phyloP scores from a whole-genome alignment of 2,329 filamentous ascomycete species.

The Colletotrichum euphorbiae region DNA sequence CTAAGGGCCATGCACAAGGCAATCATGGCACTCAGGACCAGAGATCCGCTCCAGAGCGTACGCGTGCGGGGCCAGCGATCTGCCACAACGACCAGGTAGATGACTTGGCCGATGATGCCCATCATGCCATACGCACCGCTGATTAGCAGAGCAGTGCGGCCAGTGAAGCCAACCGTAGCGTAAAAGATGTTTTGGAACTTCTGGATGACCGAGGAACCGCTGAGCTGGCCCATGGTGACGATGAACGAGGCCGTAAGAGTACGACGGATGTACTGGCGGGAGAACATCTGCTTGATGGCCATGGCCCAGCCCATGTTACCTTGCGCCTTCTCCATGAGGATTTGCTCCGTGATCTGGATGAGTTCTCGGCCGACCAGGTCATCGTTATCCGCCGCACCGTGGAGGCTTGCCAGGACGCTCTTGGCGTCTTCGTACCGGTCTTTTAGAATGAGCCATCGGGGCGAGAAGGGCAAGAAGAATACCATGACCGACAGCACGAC shows the following conservation, averaged over 20 bases:
- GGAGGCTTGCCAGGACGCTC: constrained; percentile 38
- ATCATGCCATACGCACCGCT: constrained; percentile 52
- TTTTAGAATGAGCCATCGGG: constrained; percentile 41
- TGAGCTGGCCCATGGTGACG: constrained; percentile 49
- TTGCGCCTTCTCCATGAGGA: constrained; percentile 44
- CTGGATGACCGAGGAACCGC: constrained; percentile 51
- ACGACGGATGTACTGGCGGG: constrained; percentile 45
- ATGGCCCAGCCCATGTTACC: constrained; percentile 40
- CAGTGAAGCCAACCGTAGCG: constrained; percentile 48
- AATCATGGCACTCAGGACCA: constrained; percentile 33
- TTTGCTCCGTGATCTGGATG: constrained; percentile 47
- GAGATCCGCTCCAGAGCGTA: constrained; percentile 29
- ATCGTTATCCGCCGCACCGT: constrained; percentile 40
- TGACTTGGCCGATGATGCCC: constrained; percentile 50
- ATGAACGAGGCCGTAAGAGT: constrained; percentile 49
- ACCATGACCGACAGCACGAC: constrained; percentile 42
- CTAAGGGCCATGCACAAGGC: constrained; percentile 43
- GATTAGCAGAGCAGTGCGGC: constrained; percentile 48
- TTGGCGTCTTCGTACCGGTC: constrained; percentile 41
- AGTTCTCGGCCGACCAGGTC: constrained; percentile 44
- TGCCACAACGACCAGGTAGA: constrained; percentile 48
- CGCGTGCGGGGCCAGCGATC: constrained; percentile 48
- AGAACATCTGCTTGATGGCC: constrained; percentile 43
- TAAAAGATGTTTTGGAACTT: constrained; percentile 53
- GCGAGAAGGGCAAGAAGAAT: constrained; percentile 44